Percentiles rank a stretch among this genome's conserved stretches.
Conservation (phyloP, 345 rosid genomes). For the Murraya paniculata region DNA sequence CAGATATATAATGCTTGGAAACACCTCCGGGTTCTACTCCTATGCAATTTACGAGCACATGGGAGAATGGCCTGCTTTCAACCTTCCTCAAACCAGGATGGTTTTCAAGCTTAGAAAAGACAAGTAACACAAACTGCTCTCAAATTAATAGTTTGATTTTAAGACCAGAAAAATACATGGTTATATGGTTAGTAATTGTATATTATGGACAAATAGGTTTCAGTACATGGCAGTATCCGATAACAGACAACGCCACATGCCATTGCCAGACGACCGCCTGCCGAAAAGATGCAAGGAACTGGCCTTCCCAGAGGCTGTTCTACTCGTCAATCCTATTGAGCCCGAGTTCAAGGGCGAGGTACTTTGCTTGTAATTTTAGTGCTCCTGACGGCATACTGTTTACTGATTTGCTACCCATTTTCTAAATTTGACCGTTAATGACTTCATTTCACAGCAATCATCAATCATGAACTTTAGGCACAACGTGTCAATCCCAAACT, state of each 20-base stretch:
- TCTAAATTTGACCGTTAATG: too few relatives aligned
- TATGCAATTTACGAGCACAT: constrained; percentile 75
- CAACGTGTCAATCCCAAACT: too few relatives aligned
- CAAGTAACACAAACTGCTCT: constrained; percentile 35
- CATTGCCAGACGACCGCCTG: constrained; percentile 69
- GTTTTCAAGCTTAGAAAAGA: constrained; percentile 81
- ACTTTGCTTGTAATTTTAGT: constrained; percentile 1
- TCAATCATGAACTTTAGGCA: too few relatives aligned
- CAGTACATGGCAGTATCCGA: constrained; percentile 71
- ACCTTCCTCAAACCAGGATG: constrained; percentile 78
- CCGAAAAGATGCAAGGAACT: constrained; percentile 48
- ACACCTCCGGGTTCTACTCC: constrained; percentile 72
- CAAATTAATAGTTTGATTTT: too few relatives aligned
- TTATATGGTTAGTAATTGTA: not conserved
- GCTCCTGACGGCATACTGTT: not conserved
- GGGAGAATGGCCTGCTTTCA: constrained; percentile 74
- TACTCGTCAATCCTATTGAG: constrained; percentile 72
- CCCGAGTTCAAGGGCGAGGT: constrained; percentile 80
- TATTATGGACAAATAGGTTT: constrained; percentile 43
- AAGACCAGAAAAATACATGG: not conserved
- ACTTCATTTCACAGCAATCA: not conserved
- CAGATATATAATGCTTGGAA: constrained; percentile 70
- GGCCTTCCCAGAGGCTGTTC: constrained; percentile 78
- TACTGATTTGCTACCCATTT: too few relatives aligned
- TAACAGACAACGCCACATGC: constrained; percentile 73